Evolutionary conservation across 2,329 filamentous ascomycete genomes (phyloP).

Genomic region (Stylonectria norvegica): DNA sequence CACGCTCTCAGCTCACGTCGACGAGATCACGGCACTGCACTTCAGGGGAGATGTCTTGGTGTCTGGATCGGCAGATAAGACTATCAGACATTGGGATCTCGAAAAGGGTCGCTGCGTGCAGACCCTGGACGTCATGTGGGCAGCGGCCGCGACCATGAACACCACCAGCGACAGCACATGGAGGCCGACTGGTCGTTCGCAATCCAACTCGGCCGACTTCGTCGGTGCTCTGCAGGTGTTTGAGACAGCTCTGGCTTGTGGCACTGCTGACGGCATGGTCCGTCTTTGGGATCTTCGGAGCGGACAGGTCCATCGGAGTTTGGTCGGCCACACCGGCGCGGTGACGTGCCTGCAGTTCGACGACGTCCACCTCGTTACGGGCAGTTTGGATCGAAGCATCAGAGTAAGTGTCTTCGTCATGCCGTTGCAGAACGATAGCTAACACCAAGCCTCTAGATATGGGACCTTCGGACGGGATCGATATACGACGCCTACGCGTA

Average conservation of each 20-base stretch:
- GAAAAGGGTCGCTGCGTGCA: constrained; percentile 97
- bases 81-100: constrained; percentile 93
- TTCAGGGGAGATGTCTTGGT: constrained; percentile 87
- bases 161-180: constrained; percentile 61
- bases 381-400: constrained; percentile 87
- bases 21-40: constrained; percentile 90
- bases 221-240: constrained; percentile 94
- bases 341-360: constrained; percentile 96
- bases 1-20: constrained; percentile 84
- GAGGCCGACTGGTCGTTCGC: constrained; percentile 66
- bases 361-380: constrained; percentile 90
- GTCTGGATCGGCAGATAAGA: constrained; percentile 96
- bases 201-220: constrained; percentile 73
- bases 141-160: constrained; percentile 74
- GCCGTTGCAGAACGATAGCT: constrained; percentile 13
- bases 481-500: constrained; percentile 97
- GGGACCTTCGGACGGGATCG: constrained; percentile 93
- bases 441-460: constrained; percentile 66
- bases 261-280: constrained; percentile 96
- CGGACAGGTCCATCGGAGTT: constrained; percentile 92
- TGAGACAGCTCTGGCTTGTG: constrained; percentile 90
- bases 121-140: constrained; percentile 97
- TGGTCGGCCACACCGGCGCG: constrained; percentile 92
- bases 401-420: constrained; percentile 61
- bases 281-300: constrained; percentile 93